Evolutionary conservation across 164 flowering plant genomes (phyloP).

Genomic region (Buxus sempervirens): DNA sequence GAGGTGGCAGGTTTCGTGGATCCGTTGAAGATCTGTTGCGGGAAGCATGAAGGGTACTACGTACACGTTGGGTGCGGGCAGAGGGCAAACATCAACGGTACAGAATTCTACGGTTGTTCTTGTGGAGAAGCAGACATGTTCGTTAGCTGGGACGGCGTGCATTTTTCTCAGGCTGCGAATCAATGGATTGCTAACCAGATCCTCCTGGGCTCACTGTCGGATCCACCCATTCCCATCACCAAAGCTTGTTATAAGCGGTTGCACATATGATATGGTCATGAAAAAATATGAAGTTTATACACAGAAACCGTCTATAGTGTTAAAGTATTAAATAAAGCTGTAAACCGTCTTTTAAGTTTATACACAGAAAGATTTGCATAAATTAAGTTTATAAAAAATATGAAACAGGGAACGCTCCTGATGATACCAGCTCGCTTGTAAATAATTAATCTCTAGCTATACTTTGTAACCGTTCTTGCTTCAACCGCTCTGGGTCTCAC

Average conservation of each 20-base stretch:
- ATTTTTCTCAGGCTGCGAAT: conserved; percentile 62
- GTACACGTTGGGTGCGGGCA: conserved; percentile 63
- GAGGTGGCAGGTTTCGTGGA: conserved; percentile 45
- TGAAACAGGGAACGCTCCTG: no score
- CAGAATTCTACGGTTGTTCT: conserved; percentile 35
- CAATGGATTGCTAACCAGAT: conserved; percentile 51
- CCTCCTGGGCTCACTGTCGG: conserved; percentile 45
- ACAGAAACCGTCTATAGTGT: no score
- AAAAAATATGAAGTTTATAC: no score
- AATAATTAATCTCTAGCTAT: no score
- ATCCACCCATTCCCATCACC: conserved; percentile 45
- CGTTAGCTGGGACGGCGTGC: conserved; percentile 73
- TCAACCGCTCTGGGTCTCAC: no score
- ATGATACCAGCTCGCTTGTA: no score
- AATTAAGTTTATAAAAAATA: no score
- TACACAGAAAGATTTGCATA: no score
- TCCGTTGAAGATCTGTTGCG: conserved; percentile 60
- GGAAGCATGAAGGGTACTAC: conserved; percentile 34
- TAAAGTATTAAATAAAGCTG: no score
- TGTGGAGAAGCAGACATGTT: conserved; percentile 36
- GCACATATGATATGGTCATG: not conserved
- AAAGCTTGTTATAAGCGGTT: conserved; percentile 43
- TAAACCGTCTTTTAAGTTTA: no score
- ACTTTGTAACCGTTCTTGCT: no score
- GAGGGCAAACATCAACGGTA: conserved; percentile 31